Evolutionary conservation across 345 rosid species (phyloP), one percentile per base, ranked within the genome.

Genomic region (Bruguiera sexangula): DNA sequence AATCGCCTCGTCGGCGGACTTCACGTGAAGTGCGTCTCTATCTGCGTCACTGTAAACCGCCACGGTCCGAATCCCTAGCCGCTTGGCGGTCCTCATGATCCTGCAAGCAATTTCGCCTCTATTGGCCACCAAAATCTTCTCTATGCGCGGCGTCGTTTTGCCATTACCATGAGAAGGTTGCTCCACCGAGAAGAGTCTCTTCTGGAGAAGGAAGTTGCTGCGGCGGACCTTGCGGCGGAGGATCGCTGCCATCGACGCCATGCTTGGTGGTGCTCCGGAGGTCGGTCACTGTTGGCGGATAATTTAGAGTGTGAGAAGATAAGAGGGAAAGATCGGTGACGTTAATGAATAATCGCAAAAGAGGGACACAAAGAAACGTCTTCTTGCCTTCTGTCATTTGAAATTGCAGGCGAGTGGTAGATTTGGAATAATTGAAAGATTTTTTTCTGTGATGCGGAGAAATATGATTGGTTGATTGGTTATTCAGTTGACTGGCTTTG

Each of bases 41-140:
- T 91, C 98, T 32, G 97, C 93, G 65, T 94, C 95, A 74, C 97
- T 91, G 73, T 91, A 94, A 63, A 94, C 89, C 6, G 97, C 96
- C 4, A 94, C 93, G 4, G 96, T 89, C 32, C 84, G 84, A 60
- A 91, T 83, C 34, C 97, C 98, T 10, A 91, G 71, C 11, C 96
- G 85, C 81, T 86, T 86, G 16, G 96, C 92, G 6, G 96, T 91
- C 83, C 84, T 83, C 83, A 84, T 82, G 74, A 94, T 82, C 80
- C 96, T 77, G 81, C 96, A 89, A 69, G 97, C 96, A 30, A 88
- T 89, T 74, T 89, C 93, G 34, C 97, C 98, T 75, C 93, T 81
- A 81, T 94, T 91, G 31, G 92, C 97, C 50, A 87, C 86, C 63
- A 94, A 62, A 63, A 94, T 72, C 76, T 88, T 94, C 78, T 94